Conservation (phyloP, 148 eudicot genomes). For the Rhododendron griersonianum region DNA sequence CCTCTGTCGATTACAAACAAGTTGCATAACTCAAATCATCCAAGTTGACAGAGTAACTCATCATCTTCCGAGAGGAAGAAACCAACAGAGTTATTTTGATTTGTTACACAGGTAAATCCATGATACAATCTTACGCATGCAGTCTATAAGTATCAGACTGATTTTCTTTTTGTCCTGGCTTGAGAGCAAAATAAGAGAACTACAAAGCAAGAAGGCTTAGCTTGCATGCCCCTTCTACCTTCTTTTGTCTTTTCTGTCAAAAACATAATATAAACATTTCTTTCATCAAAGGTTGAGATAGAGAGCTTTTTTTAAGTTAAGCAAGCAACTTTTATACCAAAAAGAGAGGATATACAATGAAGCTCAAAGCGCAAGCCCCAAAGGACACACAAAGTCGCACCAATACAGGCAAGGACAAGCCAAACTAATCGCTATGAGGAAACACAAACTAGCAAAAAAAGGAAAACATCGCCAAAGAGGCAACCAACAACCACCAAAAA, state of each 20-base stretch:
- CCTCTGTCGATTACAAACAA: neutral
- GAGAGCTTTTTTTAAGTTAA: neutral
- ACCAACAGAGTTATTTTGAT: neutral
- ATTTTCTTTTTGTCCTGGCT: neutral
- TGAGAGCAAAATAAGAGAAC: neutral
- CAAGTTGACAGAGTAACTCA: neutral
- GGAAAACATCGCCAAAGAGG: neutral
- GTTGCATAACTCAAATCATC: neutral
- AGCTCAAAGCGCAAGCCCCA: neutral
- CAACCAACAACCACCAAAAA: neutral
- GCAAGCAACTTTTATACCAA: neutral
- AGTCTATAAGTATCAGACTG: neutral
- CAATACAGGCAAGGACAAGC: neutral
- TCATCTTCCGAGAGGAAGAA: neutral
- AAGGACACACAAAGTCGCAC: neutral
- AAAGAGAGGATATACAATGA: neutral
- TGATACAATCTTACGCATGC: neutral
- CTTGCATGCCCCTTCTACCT: neutral
- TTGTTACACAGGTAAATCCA: neutral
- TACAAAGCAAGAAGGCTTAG: neutral
- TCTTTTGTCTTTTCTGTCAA: neutral
- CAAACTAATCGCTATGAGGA: neutral
- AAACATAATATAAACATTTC: neutral
- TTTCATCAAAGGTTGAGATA: neutral
- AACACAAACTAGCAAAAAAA: neutral